Conservation (phyloP, 2,329 filamentous ascomycete genomes). For the Coniella vitis region DNA sequence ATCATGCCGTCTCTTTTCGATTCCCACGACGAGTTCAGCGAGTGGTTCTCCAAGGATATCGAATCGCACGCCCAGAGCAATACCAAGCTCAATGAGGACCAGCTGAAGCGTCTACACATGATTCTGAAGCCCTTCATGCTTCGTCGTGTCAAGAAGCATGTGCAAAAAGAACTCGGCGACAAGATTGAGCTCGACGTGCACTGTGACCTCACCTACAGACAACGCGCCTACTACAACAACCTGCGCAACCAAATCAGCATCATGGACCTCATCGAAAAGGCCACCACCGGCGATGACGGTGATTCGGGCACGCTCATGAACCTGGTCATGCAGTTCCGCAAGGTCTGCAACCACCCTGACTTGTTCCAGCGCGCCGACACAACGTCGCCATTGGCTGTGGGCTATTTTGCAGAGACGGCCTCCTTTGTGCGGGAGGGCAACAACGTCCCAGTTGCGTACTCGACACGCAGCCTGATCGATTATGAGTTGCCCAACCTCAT, state of each 20-base stretch:
- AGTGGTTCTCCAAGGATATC: conserved; percentile 94
- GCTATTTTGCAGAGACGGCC: conserved; percentile 89
- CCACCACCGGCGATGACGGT: conserved; percentile 85
- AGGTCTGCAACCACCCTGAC: conserved; percentile 98
- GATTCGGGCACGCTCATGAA: conserved; percentile 98
- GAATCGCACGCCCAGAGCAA: conserved; percentile 98
- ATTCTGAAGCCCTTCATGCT: conserved; percentile 99
- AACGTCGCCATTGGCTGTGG: conserved; percentile 73
- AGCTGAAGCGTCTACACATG: conserved; percentile 95
- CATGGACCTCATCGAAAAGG: conserved; percentile 97
- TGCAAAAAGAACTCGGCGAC: conserved; percentile 97
- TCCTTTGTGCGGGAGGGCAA: conserved; percentile 88
- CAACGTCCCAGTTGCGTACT: conserved; percentile 76
- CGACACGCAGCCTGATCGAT: conserved; percentile 77
- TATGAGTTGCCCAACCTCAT: conserved; percentile 76
- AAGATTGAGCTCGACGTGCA: conserved; percentile 97
- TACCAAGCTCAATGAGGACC: conserved; percentile 98
- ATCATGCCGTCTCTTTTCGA: conserved; percentile 99
- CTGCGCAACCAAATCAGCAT: conserved; percentile 96
- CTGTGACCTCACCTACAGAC: conserved; percentile 93
- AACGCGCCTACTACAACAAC: conserved; percentile 87
- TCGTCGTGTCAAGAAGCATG: conserved; percentile 98
- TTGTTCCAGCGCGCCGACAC: conserved; percentile 93
- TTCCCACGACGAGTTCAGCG: conserved; percentile 85
- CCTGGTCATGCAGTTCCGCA: conserved; percentile 98